These are phyloP conservation scores for Noccaea bulbosa DNA, from an alignment of 345 rosid genomes.

Conservation along the genomic window DNA sequence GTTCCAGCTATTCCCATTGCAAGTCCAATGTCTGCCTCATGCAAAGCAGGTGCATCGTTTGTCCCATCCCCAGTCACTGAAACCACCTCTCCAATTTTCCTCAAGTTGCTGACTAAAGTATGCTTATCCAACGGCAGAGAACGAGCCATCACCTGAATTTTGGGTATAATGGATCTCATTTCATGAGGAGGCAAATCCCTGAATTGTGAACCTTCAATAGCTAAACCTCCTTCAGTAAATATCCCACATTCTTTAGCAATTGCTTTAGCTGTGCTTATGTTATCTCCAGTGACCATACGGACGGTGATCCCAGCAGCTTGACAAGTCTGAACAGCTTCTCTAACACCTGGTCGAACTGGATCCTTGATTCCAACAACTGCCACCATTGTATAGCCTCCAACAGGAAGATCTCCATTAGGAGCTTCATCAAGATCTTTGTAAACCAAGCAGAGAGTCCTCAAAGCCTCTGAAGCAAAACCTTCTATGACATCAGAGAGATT, in stretches of 20 bases:
- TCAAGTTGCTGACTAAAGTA: slow-evolving; percentile 52
- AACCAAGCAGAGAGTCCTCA: slow-evolving; percentile 76
- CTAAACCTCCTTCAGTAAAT: slow-evolving; percentile 63
- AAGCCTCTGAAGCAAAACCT: slow-evolving; percentile 65
- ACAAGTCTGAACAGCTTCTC: slow-evolving; percentile 68
- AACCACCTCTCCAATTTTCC: slow-evolving; percentile 66
- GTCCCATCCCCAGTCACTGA: slow-evolving; percentile 98
- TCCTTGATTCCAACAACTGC: slow-evolving; percentile 77
- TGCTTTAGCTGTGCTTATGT: slow-evolving; percentile 73
- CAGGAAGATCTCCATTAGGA: slow-evolving; percentile 59
- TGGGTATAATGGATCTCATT: slow-evolving; percentile 63
- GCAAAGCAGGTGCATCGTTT: slow-evolving; percentile 94
- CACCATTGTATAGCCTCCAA: slow-evolving; percentile 61
- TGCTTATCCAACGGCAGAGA: slow-evolving; percentile 66
- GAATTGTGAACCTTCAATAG: slow-evolving; percentile 76
- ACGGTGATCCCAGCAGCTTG: slow-evolving; percentile 72
- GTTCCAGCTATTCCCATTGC: slow-evolving; percentile 99
- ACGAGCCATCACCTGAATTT: slow-evolving; percentile 77
- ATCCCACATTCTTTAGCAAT: slow-evolving; percentile 81
- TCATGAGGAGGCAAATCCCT: slow-evolving; percentile 60
- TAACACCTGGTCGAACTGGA: slow-evolving; percentile 72
- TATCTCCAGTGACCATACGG: slow-evolving; percentile 83
- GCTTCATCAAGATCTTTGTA: slow-evolving; percentile 55
- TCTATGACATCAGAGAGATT: slow-evolving; percentile 55
- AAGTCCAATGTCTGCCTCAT: slow-evolving; percentile 92